These are phyloP conservation scores for Leccinum solheimii DNA, from an alignment of 1,284 basidiomycete genomes.

Conservation along the genomic window DNA sequence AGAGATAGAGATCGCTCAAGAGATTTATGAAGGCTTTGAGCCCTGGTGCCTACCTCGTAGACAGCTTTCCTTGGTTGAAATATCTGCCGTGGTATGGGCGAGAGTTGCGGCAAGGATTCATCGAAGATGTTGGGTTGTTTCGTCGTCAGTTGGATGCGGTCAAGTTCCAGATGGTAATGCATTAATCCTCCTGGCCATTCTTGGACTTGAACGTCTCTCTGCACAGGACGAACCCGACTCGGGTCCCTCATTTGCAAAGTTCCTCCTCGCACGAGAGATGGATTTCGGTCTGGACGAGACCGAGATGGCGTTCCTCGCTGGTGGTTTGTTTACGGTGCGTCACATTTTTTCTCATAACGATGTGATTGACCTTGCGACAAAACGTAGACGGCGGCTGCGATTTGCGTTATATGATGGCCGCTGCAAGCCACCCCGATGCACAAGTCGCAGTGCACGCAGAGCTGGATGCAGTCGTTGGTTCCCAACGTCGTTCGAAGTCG, in stretches of 20 bases:
- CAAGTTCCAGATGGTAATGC: conserved; percentile 12
- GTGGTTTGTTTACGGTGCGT: conserved; percentile 13
- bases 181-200: not conserved
- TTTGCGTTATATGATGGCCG: conserved; percentile 4
- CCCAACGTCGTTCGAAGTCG: conserved; percentile 19
- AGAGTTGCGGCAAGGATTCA: conserved; percentile 6
- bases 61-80: conserved; percentile 13
- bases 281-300: conserved; percentile 12
- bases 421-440: conserved; percentile 9
- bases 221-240: conserved; percentile 8
- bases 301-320: conserved; percentile 19
- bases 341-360: not conserved
- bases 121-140: conserved; percentile 5
- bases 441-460: conserved; percentile 17
- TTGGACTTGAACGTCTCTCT: not conserved
- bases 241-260: conserved; percentile 13
- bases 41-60: conserved; percentile 14
- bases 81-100: conserved; percentile 15
- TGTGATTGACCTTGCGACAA: not conserved
- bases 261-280: conserved; percentile 7
- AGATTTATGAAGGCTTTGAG: not conserved
- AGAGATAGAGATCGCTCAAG: not conserved
- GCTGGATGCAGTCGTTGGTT: conserved; percentile 12
- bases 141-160: conserved; percentile 3
- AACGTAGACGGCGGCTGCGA: conserved; percentile 1